Evolutionary conservation across 768 basidiomycete species (phyloP).

Genomic region (Lentinula edodes): DNA sequence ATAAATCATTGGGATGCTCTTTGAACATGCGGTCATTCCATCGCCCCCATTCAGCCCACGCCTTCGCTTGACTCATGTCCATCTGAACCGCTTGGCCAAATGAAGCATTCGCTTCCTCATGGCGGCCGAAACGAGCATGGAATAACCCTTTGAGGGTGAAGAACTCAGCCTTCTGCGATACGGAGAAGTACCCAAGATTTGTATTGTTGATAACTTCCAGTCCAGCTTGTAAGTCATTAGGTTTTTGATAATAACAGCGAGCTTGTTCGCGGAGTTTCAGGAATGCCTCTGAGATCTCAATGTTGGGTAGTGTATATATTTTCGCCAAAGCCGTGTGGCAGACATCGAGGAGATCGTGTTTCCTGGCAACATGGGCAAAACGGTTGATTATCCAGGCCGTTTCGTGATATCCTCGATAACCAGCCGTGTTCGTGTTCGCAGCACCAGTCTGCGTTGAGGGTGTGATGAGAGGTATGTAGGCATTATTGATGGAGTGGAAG

Average conservation of each 20-base stretch:
- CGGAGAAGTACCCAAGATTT: conserved; percentile 96
- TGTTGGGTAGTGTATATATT: conserved; percentile 98
- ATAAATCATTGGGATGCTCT: conserved; percentile 68
- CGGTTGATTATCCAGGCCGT: conserved; percentile 99
- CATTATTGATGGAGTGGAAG: conserved; percentile 93
- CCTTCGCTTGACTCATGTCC: conserved; percentile 91
- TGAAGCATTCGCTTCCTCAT: conserved; percentile 86
- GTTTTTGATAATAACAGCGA: conserved; percentile 94
- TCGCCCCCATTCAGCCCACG: conserved; percentile 98
- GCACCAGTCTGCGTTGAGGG: conserved; percentile 15
- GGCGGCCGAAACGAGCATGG: conserved; percentile 77
- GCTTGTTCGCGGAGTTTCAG: conserved; percentile 98
- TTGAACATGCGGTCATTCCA: conserved; percentile 93
- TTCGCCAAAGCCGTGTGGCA: conserved; percentile 93
- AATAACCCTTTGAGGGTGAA: conserved; percentile 99
- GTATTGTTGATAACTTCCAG: conserved; percentile 99
- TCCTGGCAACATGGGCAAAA: conserved; percentile 96
- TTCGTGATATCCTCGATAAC: conserved; percentile 96
- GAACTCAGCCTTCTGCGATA: conserved; percentile 94
- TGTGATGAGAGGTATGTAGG: conserved; percentile 87
- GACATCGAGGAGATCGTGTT: conserved; percentile 93
- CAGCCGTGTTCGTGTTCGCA: conserved; percentile 71
- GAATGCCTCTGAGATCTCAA: conserved; percentile 99
- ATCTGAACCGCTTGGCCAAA: conserved; percentile 96
- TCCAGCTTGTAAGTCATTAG: conserved; percentile 88